phyloP scores from a whole-genome alignment of 768 basidiomycete species.

The Ephemerocybe angulata region DNA sequence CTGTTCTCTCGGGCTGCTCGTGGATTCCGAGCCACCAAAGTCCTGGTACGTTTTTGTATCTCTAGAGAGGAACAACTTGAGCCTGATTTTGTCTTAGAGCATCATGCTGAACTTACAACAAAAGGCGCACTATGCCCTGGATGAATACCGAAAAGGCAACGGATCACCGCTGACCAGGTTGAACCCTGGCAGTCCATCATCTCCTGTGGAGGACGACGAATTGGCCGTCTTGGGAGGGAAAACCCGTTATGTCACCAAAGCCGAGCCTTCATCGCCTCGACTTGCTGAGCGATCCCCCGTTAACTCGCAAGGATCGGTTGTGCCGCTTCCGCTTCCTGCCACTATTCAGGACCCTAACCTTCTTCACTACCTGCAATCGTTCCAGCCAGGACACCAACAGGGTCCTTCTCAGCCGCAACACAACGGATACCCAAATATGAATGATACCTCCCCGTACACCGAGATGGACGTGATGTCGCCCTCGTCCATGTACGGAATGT shows the following conservation, averaged over 20 bases:
- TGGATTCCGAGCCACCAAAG: slow-evolving; percentile 61
- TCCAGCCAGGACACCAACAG: slow-evolving; percentile 28
- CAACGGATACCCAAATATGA: slow-evolving; percentile 9
- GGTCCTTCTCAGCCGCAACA: not conserved
- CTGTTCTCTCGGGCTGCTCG: slow-evolving; percentile 67
- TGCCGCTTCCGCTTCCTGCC: slow-evolving; percentile 62
- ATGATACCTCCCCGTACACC: slow-evolving; percentile 21
- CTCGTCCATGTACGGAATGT: slow-evolving; percentile 46
- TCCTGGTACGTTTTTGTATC: slow-evolving; percentile 45
- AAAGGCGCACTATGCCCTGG: slow-evolving; percentile 62
- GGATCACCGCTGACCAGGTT: slow-evolving; percentile 3
- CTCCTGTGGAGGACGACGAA: slow-evolving; percentile 50
- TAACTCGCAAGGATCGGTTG: slow-evolving; percentile 65
- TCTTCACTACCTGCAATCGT: slow-evolving; percentile 66
- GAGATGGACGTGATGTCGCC: slow-evolving; percentile 37
- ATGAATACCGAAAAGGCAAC: slow-evolving; percentile 60
- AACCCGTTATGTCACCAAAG: slow-evolving; percentile 62
- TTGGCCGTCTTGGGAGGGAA: slow-evolving; percentile 61
- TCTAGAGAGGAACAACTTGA: not conserved
- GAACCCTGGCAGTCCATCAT: slow-evolving; percentile 3
- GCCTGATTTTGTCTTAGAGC: slow-evolving; percentile 33
- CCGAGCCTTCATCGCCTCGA: slow-evolving; percentile 52
- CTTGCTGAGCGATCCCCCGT: slow-evolving; percentile 66
- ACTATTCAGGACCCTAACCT: slow-evolving; percentile 56
- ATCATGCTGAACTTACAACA: slow-evolving; percentile 63